Conservation (phyloP, 2,329 filamentous ascomycete genomes). For the Ustulina deusta region DNA sequence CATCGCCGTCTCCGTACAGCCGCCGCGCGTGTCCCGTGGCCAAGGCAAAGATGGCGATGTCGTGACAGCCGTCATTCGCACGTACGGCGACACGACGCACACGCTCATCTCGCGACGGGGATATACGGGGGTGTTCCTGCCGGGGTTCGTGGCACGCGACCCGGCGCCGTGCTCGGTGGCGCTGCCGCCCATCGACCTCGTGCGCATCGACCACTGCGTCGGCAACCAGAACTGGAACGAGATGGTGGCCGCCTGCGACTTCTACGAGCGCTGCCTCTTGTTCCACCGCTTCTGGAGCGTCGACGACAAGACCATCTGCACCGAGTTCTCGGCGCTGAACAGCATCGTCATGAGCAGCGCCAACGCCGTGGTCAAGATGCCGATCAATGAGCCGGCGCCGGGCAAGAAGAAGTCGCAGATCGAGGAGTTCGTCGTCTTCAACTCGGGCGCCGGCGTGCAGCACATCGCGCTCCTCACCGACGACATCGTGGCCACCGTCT, state of each 20-base stretch:
- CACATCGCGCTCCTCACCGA: constrained; percentile 88
- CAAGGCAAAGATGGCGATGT: constrained; percentile 75
- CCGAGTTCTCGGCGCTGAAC: constrained; percentile 89
- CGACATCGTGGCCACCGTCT: constrained; percentile 82
- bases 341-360: constrained; percentile 90
- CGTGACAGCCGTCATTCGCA: constrained; percentile 82
- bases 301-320: constrained; percentile 92
- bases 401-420: constrained; percentile 95
- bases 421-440: constrained; percentile 92
- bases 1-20: constrained; percentile 68
- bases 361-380: constrained; percentile 94
- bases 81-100: constrained; percentile 96
- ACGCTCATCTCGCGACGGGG: constrained; percentile 80
- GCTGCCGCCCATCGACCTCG: constrained; percentile 74
- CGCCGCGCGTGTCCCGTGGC: constrained; percentile 62
- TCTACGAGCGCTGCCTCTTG: constrained; percentile 88
- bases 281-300: constrained; percentile 99
- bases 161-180: constrained; percentile 53
- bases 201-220: constrained; percentile 93
- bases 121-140: constrained; percentile 84
- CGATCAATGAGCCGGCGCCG: constrained; percentile 93
- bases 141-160: constrained; percentile 76
- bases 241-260: constrained; percentile 75
- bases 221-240: constrained; percentile 97
- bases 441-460: constrained; percentile 89